These are phyloP conservation scores for Monilinia fructigena DNA, from an alignment of 2,329 filamentous ascomycete genomes.

Conservation along the genomic window DNA sequence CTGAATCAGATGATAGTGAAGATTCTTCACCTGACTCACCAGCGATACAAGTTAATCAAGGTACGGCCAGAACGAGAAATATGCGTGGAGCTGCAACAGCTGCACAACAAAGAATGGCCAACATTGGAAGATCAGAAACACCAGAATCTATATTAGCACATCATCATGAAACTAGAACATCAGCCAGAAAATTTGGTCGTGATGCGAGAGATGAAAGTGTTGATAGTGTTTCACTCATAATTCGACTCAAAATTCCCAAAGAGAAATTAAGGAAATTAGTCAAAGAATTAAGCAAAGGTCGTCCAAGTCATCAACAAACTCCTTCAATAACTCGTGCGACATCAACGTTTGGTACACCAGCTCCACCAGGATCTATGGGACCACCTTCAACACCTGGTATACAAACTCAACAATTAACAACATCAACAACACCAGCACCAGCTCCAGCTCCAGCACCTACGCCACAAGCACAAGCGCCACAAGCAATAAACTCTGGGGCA, in stretches of 20 bases:
- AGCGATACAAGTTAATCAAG: slow-evolving; percentile 64
- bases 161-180: slow-evolving; percentile 71
- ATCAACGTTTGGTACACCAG: slow-evolving; percentile 50
- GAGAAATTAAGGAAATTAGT: slow-evolving; percentile 69
- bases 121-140: slow-evolving; percentile 80
- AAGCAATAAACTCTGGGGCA: slow-evolving; percentile 37
- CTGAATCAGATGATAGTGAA: slow-evolving; percentile 89
- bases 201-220: slow-evolving; percentile 76
- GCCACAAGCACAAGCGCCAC: slow-evolving; percentile 42
- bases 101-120: slow-evolving; percentile 84
- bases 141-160: slow-evolving; percentile 72
- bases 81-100: slow-evolving; percentile 86
- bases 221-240: slow-evolving; percentile 61
- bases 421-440: slow-evolving; percentile 36
- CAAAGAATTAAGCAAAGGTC: slow-evolving; percentile 52
- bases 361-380: slow-evolving; percentile 52
- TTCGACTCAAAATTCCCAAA: slow-evolving; percentile 72
- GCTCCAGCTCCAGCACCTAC: slow-evolving; percentile 38
- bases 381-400: slow-evolving; percentile 47
- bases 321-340: slow-evolving; percentile 47
- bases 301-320: slow-evolving; percentile 45
- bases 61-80: slow-evolving; percentile 80
- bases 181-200: slow-evolving; percentile 56
- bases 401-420: slow-evolving; percentile 33
- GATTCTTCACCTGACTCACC: slow-evolving; percentile 86